A percentile compares a stretch with the other conserved stretches of the same genome.
These are phyloP conservation scores for Leucogyrophana mollusca DNA, from an alignment of 768 basidiomycete genomes.

Conservation along the genomic window DNA sequence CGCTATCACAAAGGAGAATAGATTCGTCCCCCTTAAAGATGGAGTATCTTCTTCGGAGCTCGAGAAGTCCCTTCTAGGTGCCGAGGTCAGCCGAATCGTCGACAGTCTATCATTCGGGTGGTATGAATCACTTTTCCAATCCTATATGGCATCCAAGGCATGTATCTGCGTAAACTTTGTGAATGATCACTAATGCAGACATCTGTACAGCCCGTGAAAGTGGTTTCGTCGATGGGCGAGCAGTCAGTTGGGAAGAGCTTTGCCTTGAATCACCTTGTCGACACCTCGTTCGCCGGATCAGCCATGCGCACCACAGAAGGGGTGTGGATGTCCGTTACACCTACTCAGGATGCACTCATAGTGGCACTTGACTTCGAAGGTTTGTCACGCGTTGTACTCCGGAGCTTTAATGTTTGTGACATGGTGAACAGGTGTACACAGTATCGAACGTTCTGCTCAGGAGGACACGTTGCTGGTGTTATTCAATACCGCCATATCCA, in stretches of 20 bases:
- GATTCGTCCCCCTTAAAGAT: constrained; percentile 61
- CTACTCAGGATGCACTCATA: constrained; percentile 50
- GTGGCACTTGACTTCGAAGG: constrained; percentile 69
- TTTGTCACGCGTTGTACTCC: constrained; percentile 12
- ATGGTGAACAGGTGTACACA: constrained; percentile 47
- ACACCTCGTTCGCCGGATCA: constrained; percentile 64
- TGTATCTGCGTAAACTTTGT: neutral
- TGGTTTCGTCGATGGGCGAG: constrained; percentile 69
- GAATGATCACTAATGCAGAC: neutral
- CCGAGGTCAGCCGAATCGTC: constrained; percentile 56
- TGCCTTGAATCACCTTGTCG: constrained; percentile 56
- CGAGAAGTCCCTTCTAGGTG: constrained; percentile 55
- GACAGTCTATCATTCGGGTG: constrained; percentile 58
- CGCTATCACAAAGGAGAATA: constrained; percentile 57
- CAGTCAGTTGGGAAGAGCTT: constrained; percentile 67
- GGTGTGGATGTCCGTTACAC: constrained; percentile 68
- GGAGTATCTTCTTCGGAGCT: constrained; percentile 48
- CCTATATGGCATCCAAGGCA: constrained; percentile 59
- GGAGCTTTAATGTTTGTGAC: neutral
- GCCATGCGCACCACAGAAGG: constrained; percentile 70
- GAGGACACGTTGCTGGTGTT: constrained; percentile 63
- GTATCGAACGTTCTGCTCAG: constrained; percentile 61
- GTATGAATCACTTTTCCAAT: constrained; percentile 65
- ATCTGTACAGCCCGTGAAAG: constrained; percentile 50
- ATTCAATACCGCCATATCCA: constrained; percentile 66